Conservation (phyloP, 164 flowering plant genomes). For the Sedum album region DNA sequence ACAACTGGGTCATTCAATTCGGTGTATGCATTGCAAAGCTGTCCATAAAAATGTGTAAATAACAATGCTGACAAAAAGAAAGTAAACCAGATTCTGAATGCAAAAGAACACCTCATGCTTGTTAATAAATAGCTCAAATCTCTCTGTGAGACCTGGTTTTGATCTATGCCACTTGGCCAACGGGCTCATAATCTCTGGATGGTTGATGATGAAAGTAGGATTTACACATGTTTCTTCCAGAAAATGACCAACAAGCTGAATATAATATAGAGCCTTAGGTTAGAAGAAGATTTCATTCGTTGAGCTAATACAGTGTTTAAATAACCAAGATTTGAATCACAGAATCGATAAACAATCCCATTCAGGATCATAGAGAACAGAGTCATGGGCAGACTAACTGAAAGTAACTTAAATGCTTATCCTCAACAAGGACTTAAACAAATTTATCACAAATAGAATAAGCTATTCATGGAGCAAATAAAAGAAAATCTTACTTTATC, state of each 20-base stretch:
- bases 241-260: conserved; percentile 98
- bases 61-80: neutral
- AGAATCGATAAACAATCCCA: too few species aligned
- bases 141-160: conserved; percentile 79
- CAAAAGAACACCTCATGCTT: conserved; percentile 63
- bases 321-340: too few species aligned
- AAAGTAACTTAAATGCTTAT: too few species aligned
- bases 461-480: too few species aligned
- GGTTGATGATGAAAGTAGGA: conserved; percentile 85
- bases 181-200: conserved; percentile 98
- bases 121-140: conserved; percentile 88
- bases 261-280: too few species aligned
- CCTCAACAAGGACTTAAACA: too few species aligned
- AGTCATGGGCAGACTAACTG: too few species aligned
- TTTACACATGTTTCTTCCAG: conserved; percentile 84
- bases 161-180: conserved; percentile 95
- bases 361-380: too few species aligned
- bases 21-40: conserved; percentile 95
- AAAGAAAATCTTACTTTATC: conserved; percentile 90
- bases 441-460: too few species aligned
- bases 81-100: neutral
- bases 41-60: conserved; percentile 5
- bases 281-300: too few species aligned
- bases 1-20: conserved; percentile 96
- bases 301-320: too few species aligned